Conservation (phyloP, 177 flowering plant species). For the Tripterygium wilfordii region DNA sequence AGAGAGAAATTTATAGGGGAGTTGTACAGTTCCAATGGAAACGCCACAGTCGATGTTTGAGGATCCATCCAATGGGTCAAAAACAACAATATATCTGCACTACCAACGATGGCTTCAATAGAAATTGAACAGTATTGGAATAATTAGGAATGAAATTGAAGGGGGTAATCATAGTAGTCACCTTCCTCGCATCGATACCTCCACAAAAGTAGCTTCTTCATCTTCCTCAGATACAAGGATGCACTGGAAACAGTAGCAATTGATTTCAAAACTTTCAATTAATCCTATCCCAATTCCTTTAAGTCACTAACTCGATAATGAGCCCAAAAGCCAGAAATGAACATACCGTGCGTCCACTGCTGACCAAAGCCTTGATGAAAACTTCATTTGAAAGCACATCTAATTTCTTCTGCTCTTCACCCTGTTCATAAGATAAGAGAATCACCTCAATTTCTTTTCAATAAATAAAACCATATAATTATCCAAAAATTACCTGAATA, state of each 20-base stretch:
- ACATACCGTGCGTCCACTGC: slow-evolving; percentile 98
- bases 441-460: background rate
- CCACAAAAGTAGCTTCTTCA: slow-evolving; percentile 93
- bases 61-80: slow-evolving; percentile 98
- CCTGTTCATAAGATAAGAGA: slow-evolving; percentile 33
- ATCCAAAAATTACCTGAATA: slow-evolving; percentile 62
- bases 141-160: slow-evolving; percentile 2
- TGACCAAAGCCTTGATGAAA: slow-evolving; percentile 79
- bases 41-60: slow-evolving; percentile 99
- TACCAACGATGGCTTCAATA: too few relatives aligned
- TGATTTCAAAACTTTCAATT: too few relatives aligned
- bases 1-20: slow-evolving; percentile 7
- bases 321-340: too few relatives aligned
- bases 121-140: background rate
- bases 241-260: too few relatives aligned
- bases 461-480: too few relatives aligned
- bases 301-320: too few relatives aligned
- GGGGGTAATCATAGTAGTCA: slow-evolving; percentile 20
- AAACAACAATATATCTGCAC: slow-evolving; percentile 93
- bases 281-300: too few relatives aligned
- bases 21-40: slow-evolving; percentile 92
- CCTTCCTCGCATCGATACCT: slow-evolving; percentile 81
- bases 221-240: slow-evolving; percentile 99
- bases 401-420: slow-evolving; percentile 97
- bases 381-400: slow-evolving; percentile 95